phyloP scores from a whole-genome alignment of 2,329 filamentous ascomycete genomes.

The Diplocarpon rosae region DNA sequence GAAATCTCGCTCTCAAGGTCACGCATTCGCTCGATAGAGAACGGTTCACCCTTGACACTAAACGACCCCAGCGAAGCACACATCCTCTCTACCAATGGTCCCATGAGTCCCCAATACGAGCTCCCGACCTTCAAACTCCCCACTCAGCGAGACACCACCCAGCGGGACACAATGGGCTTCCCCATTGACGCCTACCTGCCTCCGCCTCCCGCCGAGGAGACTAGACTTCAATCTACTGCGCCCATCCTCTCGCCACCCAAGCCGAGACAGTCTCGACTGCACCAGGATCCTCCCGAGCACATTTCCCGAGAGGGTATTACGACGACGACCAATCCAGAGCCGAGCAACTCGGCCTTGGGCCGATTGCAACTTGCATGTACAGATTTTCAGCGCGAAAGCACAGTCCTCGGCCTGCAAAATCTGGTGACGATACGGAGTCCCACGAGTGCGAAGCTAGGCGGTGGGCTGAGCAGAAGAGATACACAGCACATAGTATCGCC shows the following conservation, averaged over 20 bases:
- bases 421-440: neutral
- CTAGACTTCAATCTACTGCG: conserved; percentile 4
- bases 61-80: conserved; percentile 3
- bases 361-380: conserved; percentile 2
- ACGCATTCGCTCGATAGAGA: neutral
- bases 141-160: conserved; percentile 7
- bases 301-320: conserved; percentile 6
- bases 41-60: conserved; percentile 1
- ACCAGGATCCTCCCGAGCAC: conserved; percentile 12
- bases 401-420: conserved; percentile 6
- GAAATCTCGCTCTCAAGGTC: neutral
- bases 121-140: neutral
- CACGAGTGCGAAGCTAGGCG: neutral
- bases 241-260: conserved; percentile 8
- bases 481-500: conserved; percentile 17
- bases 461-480: conserved; percentile 8
- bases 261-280: conserved; percentile 9
- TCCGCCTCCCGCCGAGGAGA: neutral
- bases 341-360: conserved; percentile 1
- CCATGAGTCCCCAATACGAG: neutral
- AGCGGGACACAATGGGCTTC: conserved; percentile 20
- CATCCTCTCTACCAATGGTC: neutral
- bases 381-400: conserved; percentile 10
- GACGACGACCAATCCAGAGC: conserved; percentile 4
- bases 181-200: conserved; percentile 8